These are phyloP conservation scores for Grammothele lineata DNA, from an alignment of 768 basidiomycete genomes.

Conservation along the genomic window DNA sequence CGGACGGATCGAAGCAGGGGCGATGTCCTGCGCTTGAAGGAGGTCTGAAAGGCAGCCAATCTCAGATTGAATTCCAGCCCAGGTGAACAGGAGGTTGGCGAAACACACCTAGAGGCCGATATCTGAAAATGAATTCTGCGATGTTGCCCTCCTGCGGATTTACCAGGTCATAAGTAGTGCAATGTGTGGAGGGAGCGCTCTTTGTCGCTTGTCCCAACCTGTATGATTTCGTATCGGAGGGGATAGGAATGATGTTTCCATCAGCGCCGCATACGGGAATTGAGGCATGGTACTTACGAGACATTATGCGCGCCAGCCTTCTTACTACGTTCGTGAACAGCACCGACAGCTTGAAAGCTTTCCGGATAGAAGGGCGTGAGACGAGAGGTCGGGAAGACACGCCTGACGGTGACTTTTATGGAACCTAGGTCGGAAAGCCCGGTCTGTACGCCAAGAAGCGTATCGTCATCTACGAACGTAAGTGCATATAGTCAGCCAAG, in stretches of 20 bases:
- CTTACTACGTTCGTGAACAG: slow-evolving; percentile 19
- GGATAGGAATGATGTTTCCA: too few species aligned
- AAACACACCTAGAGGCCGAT: slow-evolving; percentile 12
- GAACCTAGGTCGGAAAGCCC: slow-evolving; percentile 1
- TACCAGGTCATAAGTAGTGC: neutral
- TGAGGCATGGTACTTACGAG: slow-evolving; percentile 6
- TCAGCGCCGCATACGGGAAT: too few species aligned
- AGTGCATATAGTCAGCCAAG: too few species aligned
- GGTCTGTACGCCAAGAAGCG: neutral
- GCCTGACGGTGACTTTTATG: slow-evolving; percentile 3
- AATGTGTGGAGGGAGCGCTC: neutral
- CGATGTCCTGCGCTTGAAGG: slow-evolving; percentile 14
- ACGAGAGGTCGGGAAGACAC: neutral
- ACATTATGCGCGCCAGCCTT: slow-evolving; percentile 15
- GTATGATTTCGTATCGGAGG: neutral
- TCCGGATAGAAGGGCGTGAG: neutral
- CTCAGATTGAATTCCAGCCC: too few species aligned
- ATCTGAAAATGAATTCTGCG: slow-evolving; percentile 13
- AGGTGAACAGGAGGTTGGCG: too few species aligned
- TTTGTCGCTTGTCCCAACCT: slow-evolving; percentile 10
- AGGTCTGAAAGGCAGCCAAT: neutral
- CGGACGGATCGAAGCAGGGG: neutral
- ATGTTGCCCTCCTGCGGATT: slow-evolving; percentile 4
- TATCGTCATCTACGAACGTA: slow-evolving; percentile 4
- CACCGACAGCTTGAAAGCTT: neutral